Evolutionary conservation across 768 basidiomycete species (phyloP), one percentile per base, ranked within the genome.

Genomic region (Coprinopsis cinerea): DNA sequence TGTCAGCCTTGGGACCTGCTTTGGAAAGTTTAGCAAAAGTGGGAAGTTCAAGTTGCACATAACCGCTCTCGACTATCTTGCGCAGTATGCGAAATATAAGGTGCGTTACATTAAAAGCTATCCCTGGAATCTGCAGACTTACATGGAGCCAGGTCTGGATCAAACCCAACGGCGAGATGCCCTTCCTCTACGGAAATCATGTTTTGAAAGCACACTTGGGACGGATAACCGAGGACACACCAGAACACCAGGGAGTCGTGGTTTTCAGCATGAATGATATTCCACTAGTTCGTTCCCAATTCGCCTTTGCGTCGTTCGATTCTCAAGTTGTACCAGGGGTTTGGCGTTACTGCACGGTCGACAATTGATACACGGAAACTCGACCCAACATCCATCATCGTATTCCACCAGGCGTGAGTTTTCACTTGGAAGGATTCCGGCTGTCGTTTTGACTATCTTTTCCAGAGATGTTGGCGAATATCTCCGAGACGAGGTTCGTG

Each of bases 161-260:
- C 64, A 99, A 99, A 67, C 86, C 94, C 22, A 95, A 98, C 56
- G 96, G 96, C 61, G 96, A 99, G 70, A 95, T 99, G 86, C 96
- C 96, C 1, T 99, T 95, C 77, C 71, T 99, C 30, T 99, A 99
- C 61, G 96, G 96, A 49, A 99, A 99, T 63, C 94, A 99, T 70
- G 85, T 98, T 52, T 81, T 97, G 55, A 99, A 98, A 69, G 96
- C 96, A 7, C 96, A 99, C 68, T 74, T 99, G n/a, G 96, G 96
- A 15, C 80, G 95, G 52, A 97, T 98, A 64, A 97, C 96, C 42
- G 96, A 99, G 64, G 96, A 99, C 61, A 95, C 94, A 2, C 94
- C 95, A 10, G 96, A 99, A 62, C 95, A 99, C 63, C 96, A 98
- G 63, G 96, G 96, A 40, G 96, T 98, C 1, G 90, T 98, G 13